Percentiles rank a stretch among this genome's conserved stretches.
phyloP scores from a whole-genome alignment of 192 early-diverging fungal species.

The Gamsiella multidivaricata region DNA sequence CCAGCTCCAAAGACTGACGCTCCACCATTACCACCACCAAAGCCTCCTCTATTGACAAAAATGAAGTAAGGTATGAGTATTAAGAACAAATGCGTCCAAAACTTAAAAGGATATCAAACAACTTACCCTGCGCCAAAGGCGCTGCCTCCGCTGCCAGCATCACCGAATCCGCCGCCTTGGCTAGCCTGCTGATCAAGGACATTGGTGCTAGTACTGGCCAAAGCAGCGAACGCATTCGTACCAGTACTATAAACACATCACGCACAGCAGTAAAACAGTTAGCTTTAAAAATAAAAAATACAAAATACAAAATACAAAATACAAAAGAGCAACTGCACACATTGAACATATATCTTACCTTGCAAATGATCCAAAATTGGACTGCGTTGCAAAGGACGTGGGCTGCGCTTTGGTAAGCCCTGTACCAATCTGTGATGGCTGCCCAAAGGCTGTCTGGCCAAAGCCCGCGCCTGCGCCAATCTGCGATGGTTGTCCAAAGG shows the following conservation, averaged over 20 bases:
- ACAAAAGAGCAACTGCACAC: too few relatives aligned
- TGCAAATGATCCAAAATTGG: slow-evolving; percentile 51
- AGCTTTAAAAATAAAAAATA: slow-evolving; percentile 2
- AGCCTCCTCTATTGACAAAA: slow-evolving; percentile 13
- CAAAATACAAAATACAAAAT: too few relatives aligned
- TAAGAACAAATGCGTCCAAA: too few relatives aligned
- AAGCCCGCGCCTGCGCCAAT: slow-evolving; percentile 15
- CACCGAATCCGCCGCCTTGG: slow-evolving; percentile 27
- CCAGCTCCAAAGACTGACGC: slow-evolving; percentile 19
- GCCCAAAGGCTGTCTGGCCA: slow-evolving; percentile 16
- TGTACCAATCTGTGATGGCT: slow-evolving; percentile 1
- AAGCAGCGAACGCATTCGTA: slow-evolving; percentile 42
- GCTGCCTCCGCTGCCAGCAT: background rate
- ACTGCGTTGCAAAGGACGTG: slow-evolving; percentile 22
- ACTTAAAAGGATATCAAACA: too few relatives aligned
- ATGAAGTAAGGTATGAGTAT: too few relatives aligned
- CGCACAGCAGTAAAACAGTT: too few relatives aligned
- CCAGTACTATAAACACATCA: too few relatives aligned
- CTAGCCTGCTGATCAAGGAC: slow-evolving; percentile 32
- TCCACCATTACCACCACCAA: slow-evolving; percentile 4
- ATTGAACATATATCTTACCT: too few relatives aligned
- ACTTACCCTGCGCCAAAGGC: slow-evolving; percentile 20
- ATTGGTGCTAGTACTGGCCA: slow-evolving; percentile 23
- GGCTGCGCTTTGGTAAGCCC: slow-evolving; percentile 1
- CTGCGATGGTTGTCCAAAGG: slow-evolving; percentile 17